Percentiles rank a stretch among this genome's conserved stretches.
phyloP scores from a whole-genome alignment of 768 basidiomycete species.

The Tulasnella sp. region DNA sequence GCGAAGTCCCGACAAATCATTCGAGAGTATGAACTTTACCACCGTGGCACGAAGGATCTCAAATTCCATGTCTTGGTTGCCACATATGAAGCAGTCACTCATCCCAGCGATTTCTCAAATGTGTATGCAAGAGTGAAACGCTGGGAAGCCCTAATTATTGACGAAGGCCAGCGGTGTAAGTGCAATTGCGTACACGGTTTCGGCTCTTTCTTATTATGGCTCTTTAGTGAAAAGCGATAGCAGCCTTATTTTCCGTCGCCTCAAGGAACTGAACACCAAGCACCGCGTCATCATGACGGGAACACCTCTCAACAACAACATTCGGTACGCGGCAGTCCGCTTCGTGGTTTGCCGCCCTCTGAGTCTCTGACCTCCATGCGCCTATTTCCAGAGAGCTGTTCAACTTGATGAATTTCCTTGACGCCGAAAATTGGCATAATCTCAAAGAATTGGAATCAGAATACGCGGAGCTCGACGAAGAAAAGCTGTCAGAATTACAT shows the following conservation, averaged over 20 bases:
- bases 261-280: constrained; percentile 74
- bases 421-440: constrained; percentile 74
- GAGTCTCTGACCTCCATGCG: neutral
- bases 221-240: constrained; percentile 77
- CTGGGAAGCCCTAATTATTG: constrained; percentile 94
- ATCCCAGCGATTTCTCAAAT: constrained; percentile 64
- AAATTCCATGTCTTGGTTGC: constrained; percentile 91
- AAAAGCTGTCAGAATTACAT: constrained; percentile 79
- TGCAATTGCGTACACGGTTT: constrained; percentile 38
- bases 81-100: constrained; percentile 86
- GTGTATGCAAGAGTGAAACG: constrained; percentile 82
- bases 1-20: constrained; percentile 78
- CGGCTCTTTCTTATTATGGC: constrained; percentile 31
- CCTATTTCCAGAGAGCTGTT: constrained; percentile 69
- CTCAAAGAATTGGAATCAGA: constrained; percentile 68
- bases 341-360: neutral
- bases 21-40: constrained; percentile 78
- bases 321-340: constrained; percentile 46
- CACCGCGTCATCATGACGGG: constrained; percentile 92
- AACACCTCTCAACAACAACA: constrained; percentile 97
- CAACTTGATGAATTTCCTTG: constrained; percentile 96
- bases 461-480: constrained; percentile 77
- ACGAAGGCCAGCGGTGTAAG: constrained; percentile 90
- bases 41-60: constrained; percentile 53
- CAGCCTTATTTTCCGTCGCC: constrained; percentile 76